Percentiles rank a stretch among this genome's conserved stretches.
These are phyloP conservation scores for Schizothecium vesticola DNA, from an alignment of 495 filamentous ascomycete genomes.

Conservation along the genomic window DNA sequence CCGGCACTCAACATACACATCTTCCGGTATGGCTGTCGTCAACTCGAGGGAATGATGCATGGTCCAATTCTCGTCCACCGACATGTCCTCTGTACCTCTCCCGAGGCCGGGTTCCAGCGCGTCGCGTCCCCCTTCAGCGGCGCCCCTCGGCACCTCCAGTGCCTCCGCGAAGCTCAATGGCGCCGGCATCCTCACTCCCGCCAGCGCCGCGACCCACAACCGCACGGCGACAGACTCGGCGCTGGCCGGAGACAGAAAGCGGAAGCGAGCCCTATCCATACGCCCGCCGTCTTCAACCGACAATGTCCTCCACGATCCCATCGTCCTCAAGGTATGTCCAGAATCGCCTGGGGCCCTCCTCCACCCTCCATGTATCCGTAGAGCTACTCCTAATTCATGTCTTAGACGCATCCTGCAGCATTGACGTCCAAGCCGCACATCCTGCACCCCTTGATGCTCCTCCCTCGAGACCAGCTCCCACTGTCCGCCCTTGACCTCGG, in stretches of 20 bases:
- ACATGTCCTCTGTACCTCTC: slow-evolving; percentile 29
- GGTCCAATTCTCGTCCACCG: slow-evolving; percentile 18
- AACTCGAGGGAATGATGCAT: slow-evolving; percentile 12
- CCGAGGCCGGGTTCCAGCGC: slow-evolving; percentile 26
- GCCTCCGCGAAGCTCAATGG: slow-evolving; percentile 1
- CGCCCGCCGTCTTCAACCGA: slow-evolving; percentile 30
- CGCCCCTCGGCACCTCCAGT: slow-evolving; percentile 22
- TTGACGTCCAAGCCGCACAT: slow-evolving; percentile 53
- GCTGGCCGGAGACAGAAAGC: slow-evolving; percentile 19
- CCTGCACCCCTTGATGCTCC: slow-evolving; percentile 54
- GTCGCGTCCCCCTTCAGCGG: slow-evolving; percentile 34
- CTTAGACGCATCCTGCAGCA: slow-evolving; percentile 54
- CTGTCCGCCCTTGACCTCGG: slow-evolving; percentile 56
- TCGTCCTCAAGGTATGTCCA: slow-evolving; percentile 49
- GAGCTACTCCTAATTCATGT: slow-evolving; percentile 14
- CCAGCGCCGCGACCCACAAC: slow-evolving; percentile 1
- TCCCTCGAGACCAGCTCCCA: slow-evolving; percentile 56
- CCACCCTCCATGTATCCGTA: background rate
- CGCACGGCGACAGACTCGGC: background rate
- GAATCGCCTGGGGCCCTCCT: background rate
- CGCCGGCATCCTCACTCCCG: slow-evolving; percentile 6
- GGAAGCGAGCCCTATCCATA: slow-evolving; percentile 15
- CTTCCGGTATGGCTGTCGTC: background rate
- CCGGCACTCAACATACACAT: background rate
- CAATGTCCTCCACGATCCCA: slow-evolving; percentile 42